phyloP scores from a whole-genome alignment of 371 early-diverging fungal genomes.

The Mortierella sp. region DNA sequence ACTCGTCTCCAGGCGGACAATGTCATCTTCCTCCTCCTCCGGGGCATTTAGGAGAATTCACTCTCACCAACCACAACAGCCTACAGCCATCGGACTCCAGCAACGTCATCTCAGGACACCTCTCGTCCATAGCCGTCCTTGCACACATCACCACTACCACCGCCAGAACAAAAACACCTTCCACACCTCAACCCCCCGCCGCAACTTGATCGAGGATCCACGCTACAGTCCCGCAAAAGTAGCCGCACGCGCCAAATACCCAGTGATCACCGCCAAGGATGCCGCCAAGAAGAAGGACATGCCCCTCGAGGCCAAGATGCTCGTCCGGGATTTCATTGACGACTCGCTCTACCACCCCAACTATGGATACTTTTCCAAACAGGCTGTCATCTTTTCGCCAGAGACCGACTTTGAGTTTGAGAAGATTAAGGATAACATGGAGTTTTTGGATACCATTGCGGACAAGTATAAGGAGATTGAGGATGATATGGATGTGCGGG shows the following conservation, averaged over 20 bases:
- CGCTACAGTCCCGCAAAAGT: slow-evolving; percentile 41
- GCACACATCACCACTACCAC: neutral
- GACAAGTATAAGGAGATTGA: slow-evolving; percentile 89
- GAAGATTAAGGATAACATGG: slow-evolving; percentile 81
- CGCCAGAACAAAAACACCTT: slow-evolving; percentile 1
- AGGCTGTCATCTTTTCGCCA: slow-evolving; percentile 90
- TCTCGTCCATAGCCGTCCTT: neutral
- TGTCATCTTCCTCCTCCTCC: slow-evolving; percentile 9
- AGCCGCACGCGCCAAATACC: slow-evolving; percentile 42
- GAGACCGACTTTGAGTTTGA: slow-evolving; percentile 81
- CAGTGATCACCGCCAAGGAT: slow-evolving; percentile 52
- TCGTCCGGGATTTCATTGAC: slow-evolving; percentile 93
- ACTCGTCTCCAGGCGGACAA: neutral
- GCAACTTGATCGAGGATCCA: slow-evolving; percentile 45
- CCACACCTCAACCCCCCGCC: slow-evolving; percentile 42
- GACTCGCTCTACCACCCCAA: slow-evolving; percentile 95
- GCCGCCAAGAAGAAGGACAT: slow-evolving; percentile 29
- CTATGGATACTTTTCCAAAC: slow-evolving; percentile 97
- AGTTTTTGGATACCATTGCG: slow-evolving; percentile 84
- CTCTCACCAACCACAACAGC: neutral
- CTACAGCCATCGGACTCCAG: neutral
- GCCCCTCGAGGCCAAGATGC: slow-evolving; percentile 78
- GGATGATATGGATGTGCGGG: slow-evolving; percentile 67
- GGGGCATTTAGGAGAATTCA: slow-evolving; percentile 16
- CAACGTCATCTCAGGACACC: neutral